These are phyloP conservation scores for Digitaria exilis DNA, from an alignment of 202 grass and related monocot genomes.

Conservation along the genomic window DNA sequence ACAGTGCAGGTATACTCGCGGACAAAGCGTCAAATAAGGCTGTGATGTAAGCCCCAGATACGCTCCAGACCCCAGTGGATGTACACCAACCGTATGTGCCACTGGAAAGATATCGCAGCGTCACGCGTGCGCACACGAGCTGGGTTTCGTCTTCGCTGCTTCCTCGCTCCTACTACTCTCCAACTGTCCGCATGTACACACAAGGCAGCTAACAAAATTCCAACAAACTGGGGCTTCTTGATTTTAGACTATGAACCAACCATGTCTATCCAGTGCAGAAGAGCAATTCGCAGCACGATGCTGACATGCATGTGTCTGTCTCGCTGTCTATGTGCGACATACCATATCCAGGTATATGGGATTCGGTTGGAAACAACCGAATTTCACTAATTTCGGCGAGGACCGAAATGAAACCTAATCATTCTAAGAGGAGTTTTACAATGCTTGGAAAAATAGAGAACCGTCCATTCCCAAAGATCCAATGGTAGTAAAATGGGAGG, in stretches of 20 bases:
- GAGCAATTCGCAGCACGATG: too few relatives aligned
- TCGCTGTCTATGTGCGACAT: too few relatives aligned
- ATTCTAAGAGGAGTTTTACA: too few relatives aligned
- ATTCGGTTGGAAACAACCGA: too few relatives aligned
- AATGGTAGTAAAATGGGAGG: too few relatives aligned
- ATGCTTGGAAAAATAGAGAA: too few relatives aligned
- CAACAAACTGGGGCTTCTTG: background rate
- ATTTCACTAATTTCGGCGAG: too few relatives aligned
- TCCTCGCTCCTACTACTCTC: background rate
- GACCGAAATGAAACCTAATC: too few relatives aligned
- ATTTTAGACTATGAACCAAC: background rate
- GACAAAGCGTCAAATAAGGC: background rate
- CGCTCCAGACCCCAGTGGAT: background rate
- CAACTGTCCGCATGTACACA: background rate
- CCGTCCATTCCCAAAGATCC: too few relatives aligned
- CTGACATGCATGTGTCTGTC: too few relatives aligned
- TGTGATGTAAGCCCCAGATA: conserved; percentile 14
- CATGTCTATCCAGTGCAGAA: too few relatives aligned
- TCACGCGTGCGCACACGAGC: background rate
- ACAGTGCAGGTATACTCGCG: background rate
- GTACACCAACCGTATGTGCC: background rate
- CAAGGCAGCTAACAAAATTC: background rate
- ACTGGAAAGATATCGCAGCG: background rate
- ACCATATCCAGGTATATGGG: too few relatives aligned
- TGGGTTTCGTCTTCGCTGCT: background rate